Evolutionary conservation across 2,329 filamentous ascomycete genomes (phyloP), one percentile per base, ranked within the genome.

Genomic region (Botrytis medusae): DNA sequence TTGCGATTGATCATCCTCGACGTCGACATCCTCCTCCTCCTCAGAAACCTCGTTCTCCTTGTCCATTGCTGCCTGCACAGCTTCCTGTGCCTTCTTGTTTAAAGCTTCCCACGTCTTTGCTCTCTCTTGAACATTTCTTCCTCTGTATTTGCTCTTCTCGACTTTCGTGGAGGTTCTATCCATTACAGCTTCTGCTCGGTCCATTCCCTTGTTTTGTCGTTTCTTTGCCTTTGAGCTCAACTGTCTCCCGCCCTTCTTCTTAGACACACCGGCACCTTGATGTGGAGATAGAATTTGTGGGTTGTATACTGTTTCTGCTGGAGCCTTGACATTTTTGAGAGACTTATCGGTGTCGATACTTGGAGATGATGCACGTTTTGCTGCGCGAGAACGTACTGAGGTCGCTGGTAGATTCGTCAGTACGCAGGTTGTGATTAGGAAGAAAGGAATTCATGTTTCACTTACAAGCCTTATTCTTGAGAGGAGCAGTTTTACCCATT

Each of bases 331-430:
- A 54, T 88, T 84, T 80, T 91, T 92, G 34, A 93, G 85, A 10
- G 90, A 92, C 83, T 92, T 92, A 85, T 93, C 91, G 61, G 88
- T 88, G 82, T 92, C 84, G 82, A 93, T 90, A 78, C 89, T 86
- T 40, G 92, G 91, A 6, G 91, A 92, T 25, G 89, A 89, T 64
- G 90, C 92, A 76, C 93, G 90, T 79, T 92, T 89, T 59, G 92
- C 91, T 74, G 91, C 92, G 76, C 93, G 91, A 71, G 93, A 95
- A 84, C 91, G 92, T 73, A 89, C 82, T 7, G 92, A 93, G 86
- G 85, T 72, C 84, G 71, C 79, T 80, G 71, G 8, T 20, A 4
- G 32, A 29, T 44, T 37, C 59, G 22, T 72, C n/a, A 72, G 29
- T 37, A 10, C 25, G 57, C 4, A 18, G 7, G 16, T 29, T 18